Conservation (phyloP, 441 rosid species). For the Adansonia madagascariensis region DNA sequence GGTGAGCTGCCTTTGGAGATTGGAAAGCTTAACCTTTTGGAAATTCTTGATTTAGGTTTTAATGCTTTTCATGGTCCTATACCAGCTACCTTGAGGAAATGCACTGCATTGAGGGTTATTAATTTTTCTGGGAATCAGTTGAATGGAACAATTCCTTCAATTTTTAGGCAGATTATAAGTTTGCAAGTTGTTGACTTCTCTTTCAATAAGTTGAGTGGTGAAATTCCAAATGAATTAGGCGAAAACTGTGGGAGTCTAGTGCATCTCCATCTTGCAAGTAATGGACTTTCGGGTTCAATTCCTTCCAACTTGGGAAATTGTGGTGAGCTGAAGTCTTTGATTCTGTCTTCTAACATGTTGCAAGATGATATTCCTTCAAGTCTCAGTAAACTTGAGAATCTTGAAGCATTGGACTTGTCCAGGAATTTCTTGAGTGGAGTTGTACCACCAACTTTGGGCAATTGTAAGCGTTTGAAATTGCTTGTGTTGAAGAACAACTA, state of each 20-base stretch:
- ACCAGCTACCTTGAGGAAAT: background rate
- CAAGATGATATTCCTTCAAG: constrained; percentile 54
- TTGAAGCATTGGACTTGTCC: constrained; percentile 65
- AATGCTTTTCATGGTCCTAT: constrained; percentile 17
- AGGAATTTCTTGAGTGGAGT: constrained; percentile 57
- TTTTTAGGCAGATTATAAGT: constrained; percentile 44
- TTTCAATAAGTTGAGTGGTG: constrained; percentile 51
- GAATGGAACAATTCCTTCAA: constrained; percentile 44
- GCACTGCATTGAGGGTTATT: constrained; percentile 19
- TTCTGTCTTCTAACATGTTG: constrained; percentile 61
- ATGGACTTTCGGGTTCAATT: constrained; percentile 53
- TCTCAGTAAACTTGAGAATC: constrained; percentile 53
- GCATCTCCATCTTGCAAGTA: constrained; percentile 64
- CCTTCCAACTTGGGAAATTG: constrained; percentile 60
- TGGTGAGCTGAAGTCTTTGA: constrained; percentile 44
- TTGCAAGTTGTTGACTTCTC: constrained; percentile 59
- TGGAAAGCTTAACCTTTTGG: constrained; percentile 56
- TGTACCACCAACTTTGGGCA: constrained; percentile 55
- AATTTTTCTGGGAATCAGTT: constrained; percentile 56
- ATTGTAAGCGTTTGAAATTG: constrained; percentile 40
- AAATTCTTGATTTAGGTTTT: constrained; percentile 51
- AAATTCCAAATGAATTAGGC: constrained; percentile 49
- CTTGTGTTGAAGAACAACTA: constrained; percentile 29
- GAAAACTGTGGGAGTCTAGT: constrained; percentile 51
- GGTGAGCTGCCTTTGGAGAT: constrained; percentile 57